Evolutionary conservation across 2,329 filamentous ascomycete species (phyloP).

Genomic region (Paracoccidioides lutzii): DNA sequence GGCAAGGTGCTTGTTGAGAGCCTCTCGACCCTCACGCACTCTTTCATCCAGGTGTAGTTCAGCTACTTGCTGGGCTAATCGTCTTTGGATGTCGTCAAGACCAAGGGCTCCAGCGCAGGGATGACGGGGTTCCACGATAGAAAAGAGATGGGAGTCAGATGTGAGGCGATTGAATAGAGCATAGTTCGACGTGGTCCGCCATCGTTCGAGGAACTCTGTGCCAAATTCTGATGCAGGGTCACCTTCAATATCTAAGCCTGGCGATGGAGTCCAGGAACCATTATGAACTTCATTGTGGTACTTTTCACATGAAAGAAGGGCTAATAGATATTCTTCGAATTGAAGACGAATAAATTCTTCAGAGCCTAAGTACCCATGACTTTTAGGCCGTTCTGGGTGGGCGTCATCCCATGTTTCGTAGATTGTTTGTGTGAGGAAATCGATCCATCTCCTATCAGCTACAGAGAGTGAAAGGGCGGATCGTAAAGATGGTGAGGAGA

Average conservation of each 20-base stretch:
- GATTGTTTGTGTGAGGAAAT: conserved; percentile 83
- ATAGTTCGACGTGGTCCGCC: conserved; percentile 82
- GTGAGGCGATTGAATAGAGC: conserved; percentile 70
- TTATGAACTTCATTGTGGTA: conserved; percentile 54
- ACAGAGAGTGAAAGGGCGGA: conserved; percentile 64
- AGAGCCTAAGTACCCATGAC: conserved; percentile 84
- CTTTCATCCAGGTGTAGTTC: conserved; percentile 89
- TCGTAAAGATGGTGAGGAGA: conserved; percentile 67
- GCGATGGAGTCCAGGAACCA: conserved; percentile 33
- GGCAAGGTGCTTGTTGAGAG: conserved; percentile 75
- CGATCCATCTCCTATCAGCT: conserved; percentile 90
- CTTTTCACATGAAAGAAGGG: conserved; percentile 76
- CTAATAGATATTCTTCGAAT: conserved; percentile 91
- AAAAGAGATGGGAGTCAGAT: conserved; percentile 72
- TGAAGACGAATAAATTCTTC: conserved; percentile 96
- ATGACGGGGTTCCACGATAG: conserved; percentile 84
- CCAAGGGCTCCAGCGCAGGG: conserved; percentile 85
- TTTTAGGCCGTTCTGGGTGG: conserved; percentile 81
- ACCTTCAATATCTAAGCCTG: conserved; percentile 53
- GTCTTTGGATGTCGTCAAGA: conserved; percentile 85
- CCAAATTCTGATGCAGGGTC: conserved; percentile 80
- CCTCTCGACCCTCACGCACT: conserved; percentile 69
- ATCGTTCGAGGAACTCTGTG: conserved; percentile 71
- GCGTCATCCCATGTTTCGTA: conserved; percentile 93
- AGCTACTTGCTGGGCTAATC: conserved; percentile 81